Base-by-base conservation (phyloP, 1,284 basidiomycete species). In the Rhizoctonia solani region DNA sequence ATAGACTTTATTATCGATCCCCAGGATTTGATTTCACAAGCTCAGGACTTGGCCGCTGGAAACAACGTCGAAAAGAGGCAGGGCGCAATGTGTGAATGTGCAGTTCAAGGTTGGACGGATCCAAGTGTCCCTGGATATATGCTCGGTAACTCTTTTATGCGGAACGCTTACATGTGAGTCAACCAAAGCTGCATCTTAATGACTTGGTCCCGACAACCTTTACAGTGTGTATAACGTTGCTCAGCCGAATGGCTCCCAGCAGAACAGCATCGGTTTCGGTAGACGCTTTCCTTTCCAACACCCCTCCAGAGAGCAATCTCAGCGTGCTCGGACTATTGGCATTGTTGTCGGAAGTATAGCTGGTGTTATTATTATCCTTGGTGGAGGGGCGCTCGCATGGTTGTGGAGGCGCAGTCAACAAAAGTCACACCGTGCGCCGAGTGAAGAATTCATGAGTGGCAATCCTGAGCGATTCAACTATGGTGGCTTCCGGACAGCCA, bases 141-240 rank as follows among this genome's bases (percentile, higher is more conserved):
- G 58, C 58, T 61, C 4, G 58, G 58, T 11, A 61, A 47, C 32
- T 49, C 58, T 4, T 61, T 61, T 61, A 61, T 61, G 58, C n/a
- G 46, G 32, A 61, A 61, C 32, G 58, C 58, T 32, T 61, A 61
- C 23, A 47, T 61, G 58, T 61, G 58, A 61, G 58, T 61, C 16
- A 21, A 14, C 19, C 23, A 29, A 13, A 27, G 11, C 21, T 3
- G 4, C 14, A 2, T 3, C 30, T 56, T 14, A 44, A 23, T 27
- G 21, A 42, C 27, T 11, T 23, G 29, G 11, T 49, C 11, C 5
- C 6, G 21, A 9, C 5, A 21, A 11, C 6, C 19, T 49, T 49
- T 41, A 13, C 21, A 61, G 58, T 13, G 58, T 61, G 19, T 61
- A 61, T 47, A 61, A 61, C 30, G 46, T 11, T 37, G 44, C 46